Percentiles rank a stretch among this genome's conserved stretches.
Evolutionary conservation across 1,284 basidiomycete species (phyloP).

Genomic region (Anthracocystis setariae): DNA sequence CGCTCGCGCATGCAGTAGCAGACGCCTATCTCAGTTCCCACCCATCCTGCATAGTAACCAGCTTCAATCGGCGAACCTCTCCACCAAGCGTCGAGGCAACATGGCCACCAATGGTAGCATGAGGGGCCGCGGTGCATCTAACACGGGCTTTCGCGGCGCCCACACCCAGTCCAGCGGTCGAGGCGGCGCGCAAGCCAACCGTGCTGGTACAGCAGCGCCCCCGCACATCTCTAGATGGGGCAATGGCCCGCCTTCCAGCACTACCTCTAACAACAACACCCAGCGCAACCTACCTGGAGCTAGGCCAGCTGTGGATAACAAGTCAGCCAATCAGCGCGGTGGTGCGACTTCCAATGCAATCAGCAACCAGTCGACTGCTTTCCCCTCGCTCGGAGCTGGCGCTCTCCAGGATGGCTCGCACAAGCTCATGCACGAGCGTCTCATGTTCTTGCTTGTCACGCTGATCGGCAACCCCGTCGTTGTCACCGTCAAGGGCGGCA

Average conservation of each 20-base stretch:
- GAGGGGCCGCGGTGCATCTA: slow-evolving; percentile 30
- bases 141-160: slow-evolving; percentile 22
- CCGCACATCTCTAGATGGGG: slow-evolving; percentile 39
- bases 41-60: no score
- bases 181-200: slow-evolving; percentile 25
- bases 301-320: slow-evolving; percentile 9
- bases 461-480: slow-evolving; percentile 57
- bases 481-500: slow-evolving; percentile 53
- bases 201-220: slow-evolving; percentile 24
- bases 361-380: slow-evolving; percentile 18
- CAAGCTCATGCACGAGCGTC: slow-evolving; percentile 51
- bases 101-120: slow-evolving; percentile 39
- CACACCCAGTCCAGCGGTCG: slow-evolving; percentile 26
- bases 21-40: not conserved
- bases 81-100: not conserved
- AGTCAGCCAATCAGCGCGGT: slow-evolving; percentile 20
- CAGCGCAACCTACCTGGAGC: slow-evolving; percentile 18
- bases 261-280: slow-evolving; percentile 11
- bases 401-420: slow-evolving; percentile 30
- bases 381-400: slow-evolving; percentile 30
- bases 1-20: not conserved
- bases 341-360: slow-evolving; percentile 8
- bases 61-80: not conserved
- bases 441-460: slow-evolving; percentile 54
- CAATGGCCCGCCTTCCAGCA: slow-evolving; percentile 32